These are phyloP conservation scores for Yarrowia sp. DNA, from an alignment of 805 yeast genomes.

Conservation along the genomic window DNA sequence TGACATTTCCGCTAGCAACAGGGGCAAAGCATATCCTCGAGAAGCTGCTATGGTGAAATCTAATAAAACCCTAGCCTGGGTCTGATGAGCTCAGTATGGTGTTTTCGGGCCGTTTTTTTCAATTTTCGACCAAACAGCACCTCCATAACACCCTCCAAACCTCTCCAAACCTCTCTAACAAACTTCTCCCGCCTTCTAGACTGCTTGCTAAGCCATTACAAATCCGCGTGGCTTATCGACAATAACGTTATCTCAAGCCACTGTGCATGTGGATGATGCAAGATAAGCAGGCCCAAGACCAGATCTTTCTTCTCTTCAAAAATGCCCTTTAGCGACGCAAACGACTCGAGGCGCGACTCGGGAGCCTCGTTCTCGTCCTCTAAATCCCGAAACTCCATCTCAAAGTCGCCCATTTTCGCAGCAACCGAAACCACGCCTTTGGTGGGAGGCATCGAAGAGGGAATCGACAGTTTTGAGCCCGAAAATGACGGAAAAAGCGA, in stretches of 20 bases:
- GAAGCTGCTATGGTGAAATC: too few relatives aligned
- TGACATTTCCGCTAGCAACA: too few relatives aligned
- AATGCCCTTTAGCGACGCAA: background rate
- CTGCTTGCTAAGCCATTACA: background rate
- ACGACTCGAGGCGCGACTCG: background rate
- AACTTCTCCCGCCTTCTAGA: background rate
- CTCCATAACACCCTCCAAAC: too few relatives aligned
- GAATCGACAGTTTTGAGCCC: background rate
- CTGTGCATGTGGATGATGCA: slow-evolving; percentile 12
- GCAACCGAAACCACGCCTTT: background rate
- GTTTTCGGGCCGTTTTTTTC: too few relatives aligned
- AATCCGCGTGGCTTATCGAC: background rate
- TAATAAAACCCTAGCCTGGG: too few relatives aligned
- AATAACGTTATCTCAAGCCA: slow-evolving; percentile 14
- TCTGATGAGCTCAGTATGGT: too few relatives aligned
- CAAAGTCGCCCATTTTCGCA: background rate
- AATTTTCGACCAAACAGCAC: too few relatives aligned
- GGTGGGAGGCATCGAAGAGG: background rate
- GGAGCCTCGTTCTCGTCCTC: background rate
- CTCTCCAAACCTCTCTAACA: background rate
- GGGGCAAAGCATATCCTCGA: too few relatives aligned
- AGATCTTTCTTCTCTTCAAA: background rate
- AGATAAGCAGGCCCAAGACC: background rate
- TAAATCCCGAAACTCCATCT: background rate
- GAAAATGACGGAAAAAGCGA: background rate